Evolutionary conservation across 1,139 yeast genomes (phyloP), one percentile per base, ranked within the genome.

Genomic region (Candida sp.): DNA sequence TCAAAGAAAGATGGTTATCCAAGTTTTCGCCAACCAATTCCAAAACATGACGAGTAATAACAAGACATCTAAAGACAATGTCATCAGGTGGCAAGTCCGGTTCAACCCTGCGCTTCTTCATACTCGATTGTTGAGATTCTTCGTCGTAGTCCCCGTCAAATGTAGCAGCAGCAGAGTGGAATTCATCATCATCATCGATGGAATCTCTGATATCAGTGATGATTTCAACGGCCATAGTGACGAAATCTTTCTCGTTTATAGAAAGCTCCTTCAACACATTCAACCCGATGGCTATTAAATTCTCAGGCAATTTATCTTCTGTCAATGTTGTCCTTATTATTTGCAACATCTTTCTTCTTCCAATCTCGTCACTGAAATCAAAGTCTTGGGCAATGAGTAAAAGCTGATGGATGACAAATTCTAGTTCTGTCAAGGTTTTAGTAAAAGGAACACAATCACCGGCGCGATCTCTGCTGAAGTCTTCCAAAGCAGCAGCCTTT

Each of bases 351-450:
- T 86, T 84, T 64, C 97, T 80, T 63, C 98, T 83, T 5, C 98
- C 98, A 47, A 90, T 83, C 66, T 93, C 98, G 70, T 94, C 99
- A 57, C 93, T 88, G 62, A 84, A 91, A 65, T 94, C 99, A 63
- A 87, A 89, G 38, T 83, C 83, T 42, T 80, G 80, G 0, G 94
- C 86, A 38, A 91, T 81, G 7, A 76, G 69, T 39, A 94, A 67
- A 33, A 96, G 66, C 65, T 94, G 97, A 53, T 85, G 84, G 44
- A 91, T 80, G 45, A 92, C 83, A 61, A 87, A 93, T 58, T 90
- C 93, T 37, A 86, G 66, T 51, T 88, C 94, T 32, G 73, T 74
- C 22, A 81, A 75, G 46, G 70, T 71, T 28, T 70, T 77, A 3
- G 66, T 61, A 51, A 68, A 69, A n/a, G 52, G 46, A 9, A 47